Conservation (phyloP, 2,329 filamentous ascomycete genomes). For the Xylaria polymorpha region DNA sequence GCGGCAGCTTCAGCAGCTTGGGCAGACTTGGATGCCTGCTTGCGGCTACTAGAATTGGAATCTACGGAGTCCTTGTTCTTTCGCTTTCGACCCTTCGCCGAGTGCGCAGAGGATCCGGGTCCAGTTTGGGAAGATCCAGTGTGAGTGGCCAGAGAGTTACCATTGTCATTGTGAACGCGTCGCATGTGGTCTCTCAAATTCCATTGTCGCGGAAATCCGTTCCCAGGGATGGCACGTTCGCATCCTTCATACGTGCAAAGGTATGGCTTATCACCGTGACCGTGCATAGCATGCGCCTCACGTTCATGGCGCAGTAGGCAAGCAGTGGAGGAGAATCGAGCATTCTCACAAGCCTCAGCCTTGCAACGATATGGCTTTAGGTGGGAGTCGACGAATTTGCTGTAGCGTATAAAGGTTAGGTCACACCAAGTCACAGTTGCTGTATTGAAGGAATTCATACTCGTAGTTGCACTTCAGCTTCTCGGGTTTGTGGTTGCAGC, state of each 20-base stretch:
- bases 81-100: conserved; percentile 66
- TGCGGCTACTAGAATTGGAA: conserved; percentile 57
- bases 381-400: conserved; percentile 98
- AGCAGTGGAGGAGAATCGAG: conserved; percentile 93
- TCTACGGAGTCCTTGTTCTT: conserved; percentile 64
- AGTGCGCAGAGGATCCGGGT: conserved; percentile 49
- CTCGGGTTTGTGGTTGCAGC: conserved; percentile 89
- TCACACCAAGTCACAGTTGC: conserved; percentile 2
- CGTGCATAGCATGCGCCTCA: conserved; percentile 95
- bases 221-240: conserved; percentile 82
- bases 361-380: conserved; percentile 97
- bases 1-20: conserved; percentile 51
- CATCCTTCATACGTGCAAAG: conserved; percentile 89
- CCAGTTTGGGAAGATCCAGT: conserved; percentile 55
- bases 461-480: conserved; percentile 99
- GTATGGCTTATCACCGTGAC: conserved; percentile 92
- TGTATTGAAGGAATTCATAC: conserved; percentile 66
- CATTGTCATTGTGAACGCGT: conserved; percentile 81
- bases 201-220: conserved; percentile 95
- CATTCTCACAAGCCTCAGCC: conserved; percentile 81
- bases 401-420: conserved; percentile 54
- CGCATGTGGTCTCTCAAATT: conserved; percentile 98
- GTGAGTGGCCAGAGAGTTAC: conserved; percentile 50
- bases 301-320: conserved; percentile 95
- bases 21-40: conserved; percentile 59